phyloP scores from a whole-genome alignment of 768 basidiomycete genomes.

The Russula earlei region DNA sequence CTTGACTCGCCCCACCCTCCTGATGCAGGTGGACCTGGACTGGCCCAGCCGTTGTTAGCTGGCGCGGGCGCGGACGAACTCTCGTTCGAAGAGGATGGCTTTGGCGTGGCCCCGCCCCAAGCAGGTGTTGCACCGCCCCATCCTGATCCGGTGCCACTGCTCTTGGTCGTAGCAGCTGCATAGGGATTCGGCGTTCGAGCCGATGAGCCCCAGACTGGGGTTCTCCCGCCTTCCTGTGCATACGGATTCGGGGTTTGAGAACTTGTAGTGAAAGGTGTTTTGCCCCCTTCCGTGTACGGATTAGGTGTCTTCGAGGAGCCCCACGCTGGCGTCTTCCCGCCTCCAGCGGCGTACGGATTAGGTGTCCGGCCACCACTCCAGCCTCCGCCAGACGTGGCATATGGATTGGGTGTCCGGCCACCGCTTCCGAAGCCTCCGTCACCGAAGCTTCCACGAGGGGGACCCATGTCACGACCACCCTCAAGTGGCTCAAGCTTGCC shows the following conservation, averaged over 20 bases:
- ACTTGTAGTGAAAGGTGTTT: slow-evolving; percentile 62
- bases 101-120: slow-evolving; percentile 19
- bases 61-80: slow-evolving; percentile 11
- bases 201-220: slow-evolving; percentile 42
- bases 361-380: slow-evolving; percentile 24
- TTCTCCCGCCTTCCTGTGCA: slow-evolving; percentile 35
- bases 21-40: slow-evolving; percentile 24
- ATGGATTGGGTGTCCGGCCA: slow-evolving; percentile 16
- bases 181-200: slow-evolving; percentile 52
- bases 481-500: slow-evolving; percentile 48
- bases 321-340: slow-evolving; percentile 26
- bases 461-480: slow-evolving; percentile 28
- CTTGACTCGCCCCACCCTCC: slow-evolving; percentile 35
- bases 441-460: slow-evolving; percentile 26
- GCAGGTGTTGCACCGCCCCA: slow-evolving; percentile 29
- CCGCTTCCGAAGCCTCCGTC: slow-evolving; percentile 16
- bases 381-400: slow-evolving; percentile 19
- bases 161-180: slow-evolving; percentile 22
- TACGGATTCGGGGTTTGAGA: slow-evolving; percentile 69
- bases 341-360: slow-evolving; percentile 29
- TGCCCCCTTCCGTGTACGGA: slow-evolving; percentile 53
- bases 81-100: slow-evolving; percentile 15
- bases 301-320: slow-evolving; percentile 46
- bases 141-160: slow-evolving; percentile 39
- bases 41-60: slow-evolving; percentile 20